Evolutionary conservation across 179 eudicot species (phyloP), one percentile per base, ranked within the genome.

Genomic region (Beta corolliflora): DNA sequence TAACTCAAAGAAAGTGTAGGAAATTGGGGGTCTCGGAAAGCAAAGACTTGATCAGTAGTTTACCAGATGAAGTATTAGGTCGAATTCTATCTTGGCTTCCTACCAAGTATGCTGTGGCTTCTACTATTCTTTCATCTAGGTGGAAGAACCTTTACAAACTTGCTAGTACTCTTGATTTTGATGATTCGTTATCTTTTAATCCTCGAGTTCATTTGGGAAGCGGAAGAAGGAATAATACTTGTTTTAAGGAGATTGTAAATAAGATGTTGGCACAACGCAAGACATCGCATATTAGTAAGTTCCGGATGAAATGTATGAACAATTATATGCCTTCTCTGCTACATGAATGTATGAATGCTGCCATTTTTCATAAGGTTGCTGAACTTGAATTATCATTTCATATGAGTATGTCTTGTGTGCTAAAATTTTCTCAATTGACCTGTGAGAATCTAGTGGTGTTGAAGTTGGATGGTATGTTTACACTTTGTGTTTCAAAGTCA

Each of bases 41-140:
- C 61, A 21, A n/a, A 71, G 86, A 84, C 77, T 66, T 29, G 13
- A 77, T 84, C 9, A 84, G 86, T 73, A 72, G 54, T 73, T 77
- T 84, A 56, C 81, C 83, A 1, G 75, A 84, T 66, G 83, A 81
- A 14, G 48, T 77, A 41, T 45, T 84, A 76, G 78, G 83, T 45
- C 60, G 60, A 25, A 80, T 84, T 66, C 70, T 84, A 16, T 80
- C 81, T 45, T 71, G 76, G 14, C 78, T 84, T 45, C 86, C 83
- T n/a, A 80, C 86, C 18, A 84, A 84, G 45, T 71, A 71, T 64
- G 83, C 81, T 54, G 86, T 83, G 50, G 83, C 74, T 7, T 70
- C 83, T 50, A 69, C 83, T 76, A 16, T 72, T 52, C 77, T 80
- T 12, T 76, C 83, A 4, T 16, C 77, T 75, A 75, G 56, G 19